phyloP scores from a whole-genome alignment of 768 basidiomycete genomes.

The Panaeolus papilionaceus region DNA sequence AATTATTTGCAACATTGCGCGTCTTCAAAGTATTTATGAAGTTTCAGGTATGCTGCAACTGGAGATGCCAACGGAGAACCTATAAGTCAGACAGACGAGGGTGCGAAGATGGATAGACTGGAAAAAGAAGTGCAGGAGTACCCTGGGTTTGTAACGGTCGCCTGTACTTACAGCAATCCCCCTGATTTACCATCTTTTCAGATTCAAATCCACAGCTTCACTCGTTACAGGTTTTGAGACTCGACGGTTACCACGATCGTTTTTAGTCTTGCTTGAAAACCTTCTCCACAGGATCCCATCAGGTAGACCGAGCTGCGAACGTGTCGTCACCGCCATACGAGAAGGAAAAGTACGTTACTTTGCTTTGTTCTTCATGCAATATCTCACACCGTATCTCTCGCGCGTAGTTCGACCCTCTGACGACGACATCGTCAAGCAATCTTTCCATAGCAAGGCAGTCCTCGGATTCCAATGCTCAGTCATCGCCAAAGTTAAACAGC shows the following conservation, averaged over 20 bases:
- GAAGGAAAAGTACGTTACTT: conserved; percentile 71
- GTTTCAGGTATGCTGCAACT: conserved; percentile 60
- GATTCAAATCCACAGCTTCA: conserved; percentile 57
- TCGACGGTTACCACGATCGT: conserved; percentile 74
- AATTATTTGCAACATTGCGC: conserved; percentile 33
- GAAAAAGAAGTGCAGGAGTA: conserved; percentile 79
- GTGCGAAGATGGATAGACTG: conserved; percentile 69
- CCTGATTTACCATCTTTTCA: conserved; percentile 23
- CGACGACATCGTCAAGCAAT: conserved; percentile 15
- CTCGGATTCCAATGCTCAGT: conserved; percentile 10
- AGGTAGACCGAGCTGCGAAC: conserved; percentile 74
- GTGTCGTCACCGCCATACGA: conserved; percentile 69
- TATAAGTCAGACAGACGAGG: conserved; percentile 48
- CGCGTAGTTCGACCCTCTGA: conserved; percentile 31
- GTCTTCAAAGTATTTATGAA: no score
- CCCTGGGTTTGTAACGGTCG: conserved; percentile 58
- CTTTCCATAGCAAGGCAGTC: conserved; percentile 28
- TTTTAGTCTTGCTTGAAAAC: conserved; percentile 74
- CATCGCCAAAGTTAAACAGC: conserved; percentile 4
- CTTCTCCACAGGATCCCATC: conserved; percentile 67
- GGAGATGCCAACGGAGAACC: conserved; percentile 56
- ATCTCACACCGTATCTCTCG: neutral
- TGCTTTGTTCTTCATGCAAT: neutral
- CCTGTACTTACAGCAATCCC: neutral
- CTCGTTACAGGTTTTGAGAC: conserved; percentile 66